Evolutionary conservation across 768 basidiomycete species (phyloP), one percentile per base, ranked within the genome.

Genomic region (Strobilomyces echinocephalus): DNA sequence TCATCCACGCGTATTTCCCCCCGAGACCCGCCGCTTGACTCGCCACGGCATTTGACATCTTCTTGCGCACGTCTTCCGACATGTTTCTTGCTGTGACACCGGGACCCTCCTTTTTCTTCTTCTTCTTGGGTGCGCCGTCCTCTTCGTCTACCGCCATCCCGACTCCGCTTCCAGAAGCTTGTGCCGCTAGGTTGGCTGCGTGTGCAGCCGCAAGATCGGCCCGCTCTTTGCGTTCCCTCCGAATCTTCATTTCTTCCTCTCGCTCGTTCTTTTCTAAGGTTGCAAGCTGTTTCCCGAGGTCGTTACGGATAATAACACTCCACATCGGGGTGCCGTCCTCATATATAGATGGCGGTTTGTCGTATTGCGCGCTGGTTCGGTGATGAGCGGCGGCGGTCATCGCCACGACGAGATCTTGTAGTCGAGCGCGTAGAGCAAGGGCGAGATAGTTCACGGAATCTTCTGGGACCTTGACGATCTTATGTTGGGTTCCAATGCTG

Each of bases 1-100:
- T 91, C 89, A 94, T 91, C 92, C 92, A 95, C 15, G 88, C 78
- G 62, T 93, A 95, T 69, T 85, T 87, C 20, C 87, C 84, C 1
- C 84, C 82, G 20, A 91, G 65, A 0, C 92, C 92, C n/a, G 91
- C 89, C 6, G 90, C 90, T 65, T 91, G 90, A 59, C 84, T 87
- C 21, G 92, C 92, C 7, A 89, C 88, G 21, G 87, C 87, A 67
- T 95, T 92, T 33, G 87, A 88, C 84, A 94, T 84, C 67, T 91
- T 92, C 77, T 95, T 95, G 60, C 85, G 76, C 61, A 91, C 87
- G 61, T 94, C 92, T 69, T 93, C 92, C 6, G 85, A 87, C 88
- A 95, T 91, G 64, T 92, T 93, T 52, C 87, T 75, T 50, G 91
- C 89, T 0, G 88, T 88, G 11, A 91, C 87, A 11, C 89, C 87